Evolutionary conservation across 116 monocot species (phyloP), one percentile per base, ranked within the genome.

Genomic region (Phalaenopsis hybrid): DNA sequence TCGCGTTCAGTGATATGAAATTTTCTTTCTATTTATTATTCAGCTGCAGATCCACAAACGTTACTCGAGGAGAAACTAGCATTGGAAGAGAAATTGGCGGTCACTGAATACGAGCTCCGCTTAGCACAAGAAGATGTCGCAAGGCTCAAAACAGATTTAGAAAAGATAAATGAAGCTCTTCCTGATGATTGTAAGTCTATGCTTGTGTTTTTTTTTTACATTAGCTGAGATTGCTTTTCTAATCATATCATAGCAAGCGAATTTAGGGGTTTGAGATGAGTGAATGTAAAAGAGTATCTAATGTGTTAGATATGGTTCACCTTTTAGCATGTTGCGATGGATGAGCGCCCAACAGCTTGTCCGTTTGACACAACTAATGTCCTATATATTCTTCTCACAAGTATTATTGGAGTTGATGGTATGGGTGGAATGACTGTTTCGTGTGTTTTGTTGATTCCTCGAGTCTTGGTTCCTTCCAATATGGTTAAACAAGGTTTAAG

Each of bases 1-100:
- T 25, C 13, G 13, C 52, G 8, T 45, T 76, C 76, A 45, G 4
- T 55, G 51, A 51, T 8, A 78, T 52, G 17, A 75, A 75, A 44
- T 48, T 33, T 37, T 52, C 74, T 48, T 74, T 80, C 25, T 86
- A 6, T 75, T 49, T 21, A 8, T 44, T 88, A 37, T 79, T 89
- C 87, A 99, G 99, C 91, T 88, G 92, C 94, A 72, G 99, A 99
- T 84, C 94, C 95, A 81, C 99, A 99, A 82, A 91, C 67, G 78
- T 88, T 99, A 82, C 84, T 95, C 76, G 94, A 99, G 83, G 95
- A 92, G 84, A 99, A 99, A 83, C 85, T 86, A 84, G 57, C 79
- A 45, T 57, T 87, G 55, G 91, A 91, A 85, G 90, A 93, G 78
- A 99, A 99, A 75, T 84, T 99, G 86, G 92, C 99, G 20, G 88